A percentile compares a stretch with the other conserved stretches of the same genome.
Evolutionary conservation across 768 basidiomycete genomes (phyloP).

Genomic region (Gloeopeniophorella convolvens): DNA sequence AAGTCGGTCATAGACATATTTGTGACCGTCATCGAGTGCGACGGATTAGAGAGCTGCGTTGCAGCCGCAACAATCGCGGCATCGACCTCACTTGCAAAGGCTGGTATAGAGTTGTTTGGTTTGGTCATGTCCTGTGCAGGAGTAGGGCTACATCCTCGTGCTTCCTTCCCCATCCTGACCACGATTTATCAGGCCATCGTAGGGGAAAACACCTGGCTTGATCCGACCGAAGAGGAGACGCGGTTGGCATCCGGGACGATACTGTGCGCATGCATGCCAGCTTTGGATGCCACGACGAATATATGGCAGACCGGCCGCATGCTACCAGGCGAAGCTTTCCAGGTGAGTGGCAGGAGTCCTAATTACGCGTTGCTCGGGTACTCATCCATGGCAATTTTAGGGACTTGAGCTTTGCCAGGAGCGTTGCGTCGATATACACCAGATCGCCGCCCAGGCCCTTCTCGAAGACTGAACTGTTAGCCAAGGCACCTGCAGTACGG

Average conservation of each 20-base stretch:
- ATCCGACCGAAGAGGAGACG: constrained; percentile 72
- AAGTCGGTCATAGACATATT: constrained; percentile 93
- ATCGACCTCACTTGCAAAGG: constrained; percentile 85
- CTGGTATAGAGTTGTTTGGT: constrained; percentile 87
- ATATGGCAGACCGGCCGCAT: constrained; percentile 81
- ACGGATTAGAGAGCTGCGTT: constrained; percentile 85
- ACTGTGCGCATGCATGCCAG: constrained; percentile 83
- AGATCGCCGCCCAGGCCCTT: constrained; percentile 66
- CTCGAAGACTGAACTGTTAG: constrained; percentile 36
- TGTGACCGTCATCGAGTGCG: constrained; percentile 85
- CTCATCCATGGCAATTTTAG: constrained; percentile 30
- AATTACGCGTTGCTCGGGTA: neutral
- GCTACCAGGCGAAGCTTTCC: constrained; percentile 43
- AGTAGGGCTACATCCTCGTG: constrained; percentile 36
- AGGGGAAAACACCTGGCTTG: constrained; percentile 60
- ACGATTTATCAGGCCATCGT: constrained; percentile 43
- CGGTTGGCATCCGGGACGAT: constrained; percentile 53
- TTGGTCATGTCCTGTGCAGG: constrained; percentile 80
- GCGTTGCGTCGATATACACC: constrained; percentile 68
- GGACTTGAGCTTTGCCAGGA: constrained; percentile 65
- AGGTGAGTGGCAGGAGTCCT: constrained; percentile 37
- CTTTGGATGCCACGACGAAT: constrained; percentile 74
- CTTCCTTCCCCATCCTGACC: constrained; percentile 14
- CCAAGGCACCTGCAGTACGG: no score
- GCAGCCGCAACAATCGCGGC: constrained; percentile 83